Evolutionary conservation across 805 yeast species (phyloP), one percentile per base, ranked within the genome.

Genomic region (Nakazawaea anatomiae): DNA sequence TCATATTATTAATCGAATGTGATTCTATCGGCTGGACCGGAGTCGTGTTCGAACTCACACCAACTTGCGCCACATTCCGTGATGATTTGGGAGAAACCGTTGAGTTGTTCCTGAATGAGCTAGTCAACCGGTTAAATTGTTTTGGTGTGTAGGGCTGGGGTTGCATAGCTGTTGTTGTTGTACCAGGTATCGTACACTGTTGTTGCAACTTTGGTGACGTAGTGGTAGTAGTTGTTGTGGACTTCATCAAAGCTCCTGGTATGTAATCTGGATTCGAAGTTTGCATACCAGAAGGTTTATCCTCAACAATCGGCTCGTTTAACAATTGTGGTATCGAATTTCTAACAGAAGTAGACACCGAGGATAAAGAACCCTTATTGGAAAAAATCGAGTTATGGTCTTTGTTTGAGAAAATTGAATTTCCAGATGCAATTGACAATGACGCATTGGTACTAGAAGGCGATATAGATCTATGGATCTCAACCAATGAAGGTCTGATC

Each of bases 401-500:
- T 34, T 34, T 38, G 18, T 38, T 38, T 38, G 40, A 51, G 55
- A 14, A 60, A 53, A 29, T 48, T 41, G 55, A 51, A 39, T 41
- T 29, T 4, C 46, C 30, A 35, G 56, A 45, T 1, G 53, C 41
- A 45, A 48, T 34, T 18, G 55, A 48, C 29, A 54, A 44, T 28
- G 48, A 36, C 12, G 14, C 36, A 36, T 35, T 47, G 6, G 46
- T 25, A 38, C 14, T 38, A n/a, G 40, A 38, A 42, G 47, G 45
- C 6, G 51, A 48, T 30, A 39, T 32, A 4, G 60, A 60, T 43
- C 54, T 53, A 50, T 68, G 68, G 36, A 70, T 54, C 54, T 69
- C 74, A 28, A 68, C 58, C 39, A 70, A 57, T 6, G 71, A 68
- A 4, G 74, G 73, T 42, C 74, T 59, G 44, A 70, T 55, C 30